Percentiles rank a stretch among this genome's conserved stretches.
phyloP scores from a whole-genome alignment of 768 basidiomycete genomes.

The Serendipita vermifera region DNA sequence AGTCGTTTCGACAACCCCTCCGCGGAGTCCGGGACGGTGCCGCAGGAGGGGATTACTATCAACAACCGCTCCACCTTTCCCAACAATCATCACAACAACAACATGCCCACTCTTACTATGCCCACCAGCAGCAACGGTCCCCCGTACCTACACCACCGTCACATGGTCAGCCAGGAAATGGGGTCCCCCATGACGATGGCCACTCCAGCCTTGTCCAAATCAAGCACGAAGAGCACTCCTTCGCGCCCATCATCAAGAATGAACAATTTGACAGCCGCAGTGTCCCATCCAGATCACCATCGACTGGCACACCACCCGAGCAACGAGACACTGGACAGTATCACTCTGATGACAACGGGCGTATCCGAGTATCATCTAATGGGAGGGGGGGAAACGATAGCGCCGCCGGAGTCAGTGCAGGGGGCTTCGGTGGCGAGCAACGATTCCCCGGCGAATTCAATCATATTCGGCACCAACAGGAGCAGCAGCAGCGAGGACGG shows the following conservation, averaged over 20 bases:
- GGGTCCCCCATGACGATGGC: neutral
- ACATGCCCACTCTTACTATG: constrained; percentile 1
- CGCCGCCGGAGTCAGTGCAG: constrained; percentile 7
- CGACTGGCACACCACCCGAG: neutral
- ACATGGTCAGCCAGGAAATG: neutral
- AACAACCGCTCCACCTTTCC: constrained; percentile 5
- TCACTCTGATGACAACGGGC: constrained; percentile 37
- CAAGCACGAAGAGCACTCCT: constrained; percentile 7
- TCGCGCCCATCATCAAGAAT: constrained; percentile 8
- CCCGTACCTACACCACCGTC: neutral
- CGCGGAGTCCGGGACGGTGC: constrained; percentile 9
- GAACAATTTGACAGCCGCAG: constrained; percentile 4
- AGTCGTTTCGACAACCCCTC: constrained; percentile 10
- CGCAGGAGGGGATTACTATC: constrained; percentile 8
- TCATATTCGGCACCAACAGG: constrained; percentile 2
- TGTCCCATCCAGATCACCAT: constrained; percentile 6
- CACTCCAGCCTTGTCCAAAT: neutral
- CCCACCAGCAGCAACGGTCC: neutral
- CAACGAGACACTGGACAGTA: constrained; percentile 10
- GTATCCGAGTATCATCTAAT: constrained; percentile 20
- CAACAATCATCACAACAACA: too few relatives aligned
- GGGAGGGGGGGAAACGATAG: constrained; percentile 9
- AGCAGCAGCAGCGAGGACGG: constrained; percentile 7
- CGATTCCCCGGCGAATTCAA: constrained; percentile 8
- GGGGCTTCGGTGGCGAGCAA: constrained; percentile 9